Conservation (phyloP, 2,329 filamentous ascomycete species). For the Hortaea sp. region DNA sequence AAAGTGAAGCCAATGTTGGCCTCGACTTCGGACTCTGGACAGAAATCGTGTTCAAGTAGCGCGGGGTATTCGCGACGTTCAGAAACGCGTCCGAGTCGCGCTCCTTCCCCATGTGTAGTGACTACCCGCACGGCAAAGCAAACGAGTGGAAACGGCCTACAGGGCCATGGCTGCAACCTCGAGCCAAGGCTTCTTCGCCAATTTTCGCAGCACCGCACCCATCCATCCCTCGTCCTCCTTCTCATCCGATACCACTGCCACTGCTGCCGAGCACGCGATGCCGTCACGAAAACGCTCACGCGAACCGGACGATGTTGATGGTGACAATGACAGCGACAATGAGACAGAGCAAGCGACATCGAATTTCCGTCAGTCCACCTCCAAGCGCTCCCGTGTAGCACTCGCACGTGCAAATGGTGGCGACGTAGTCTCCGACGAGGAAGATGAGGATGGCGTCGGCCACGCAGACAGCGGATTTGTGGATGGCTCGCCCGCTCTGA, state of each 20-base stretch:
- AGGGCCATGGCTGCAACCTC: background rate
- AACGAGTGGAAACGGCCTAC: too few species aligned
- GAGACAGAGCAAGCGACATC: slow-evolving; percentile 21
- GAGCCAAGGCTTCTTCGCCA: slow-evolving; percentile 4
- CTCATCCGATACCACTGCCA: slow-evolving; percentile 1
- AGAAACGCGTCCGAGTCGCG: too few species aligned
- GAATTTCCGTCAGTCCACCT: slow-evolving; percentile 16
- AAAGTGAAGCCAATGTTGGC: too few species aligned
- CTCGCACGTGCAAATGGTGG: slow-evolving; percentile 19
- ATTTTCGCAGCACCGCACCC: background rate
- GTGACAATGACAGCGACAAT: slow-evolving; percentile 12
- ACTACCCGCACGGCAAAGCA: too few species aligned
- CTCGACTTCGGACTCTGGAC: too few species aligned
- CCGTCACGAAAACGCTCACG: slow-evolving; percentile 17
- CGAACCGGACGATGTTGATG: slow-evolving; percentile 12
- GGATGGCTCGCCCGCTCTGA: slow-evolving; percentile 1
- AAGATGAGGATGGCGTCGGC: background rate
- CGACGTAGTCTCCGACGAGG: slow-evolving; percentile 18
- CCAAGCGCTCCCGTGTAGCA: slow-evolving; percentile 21
- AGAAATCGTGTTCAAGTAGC: too few species aligned
- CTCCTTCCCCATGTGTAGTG: too few species aligned
- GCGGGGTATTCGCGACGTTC: too few species aligned
- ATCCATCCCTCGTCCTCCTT: background rate
- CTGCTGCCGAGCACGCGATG: slow-evolving; percentile 13
- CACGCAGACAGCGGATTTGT: background rate